phyloP scores from a whole-genome alignment of 73 alveolate genomes.

The Paramecium octaurelia region DNA sequence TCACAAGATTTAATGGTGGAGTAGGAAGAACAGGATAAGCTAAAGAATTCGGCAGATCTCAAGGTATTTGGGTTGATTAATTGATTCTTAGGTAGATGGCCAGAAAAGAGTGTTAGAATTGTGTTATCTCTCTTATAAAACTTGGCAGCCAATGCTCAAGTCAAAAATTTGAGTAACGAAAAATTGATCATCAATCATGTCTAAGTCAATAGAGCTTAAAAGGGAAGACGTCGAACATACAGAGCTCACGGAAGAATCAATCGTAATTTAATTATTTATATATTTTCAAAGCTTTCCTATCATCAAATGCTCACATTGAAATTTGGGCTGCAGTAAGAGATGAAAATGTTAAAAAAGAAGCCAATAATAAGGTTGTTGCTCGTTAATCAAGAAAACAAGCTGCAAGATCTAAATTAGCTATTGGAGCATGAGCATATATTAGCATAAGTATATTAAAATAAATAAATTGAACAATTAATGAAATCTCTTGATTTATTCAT shows the following conservation, averaged over 20 bases:
- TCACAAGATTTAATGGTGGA: conserved; percentile 85
- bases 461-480: neutral
- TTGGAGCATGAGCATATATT: conserved; percentile 60
- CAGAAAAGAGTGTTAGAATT: conserved; percentile 89
- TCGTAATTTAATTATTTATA: conserved; percentile 53
- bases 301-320: conserved; percentile 91
- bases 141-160: conserved; percentile 90
- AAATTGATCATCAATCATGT: conserved; percentile 85
- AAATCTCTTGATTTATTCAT: neutral
- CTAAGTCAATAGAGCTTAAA: conserved; percentile 88
- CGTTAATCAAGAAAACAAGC: conserved; percentile 73
- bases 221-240: conserved; percentile 98
- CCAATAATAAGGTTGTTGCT: conserved; percentile 64
- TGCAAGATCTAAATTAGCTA: conserved; percentile 74
- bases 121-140: conserved; percentile 83
- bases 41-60: conserved; percentile 76
- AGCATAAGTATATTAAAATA: neutral
- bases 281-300: conserved; percentile 70
- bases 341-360: conserved; percentile 89
- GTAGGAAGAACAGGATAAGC: conserved; percentile 95
- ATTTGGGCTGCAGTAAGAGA: conserved; percentile 83
- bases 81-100: conserved; percentile 83
- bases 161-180: conserved; percentile 84
- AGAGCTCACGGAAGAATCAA: conserved; percentile 98
- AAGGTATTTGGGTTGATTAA: conserved; percentile 42